Evolutionary conservation across 371 early-diverging fungal species (phyloP).

Genomic region (Syncephalastrum racemosum): DNA sequence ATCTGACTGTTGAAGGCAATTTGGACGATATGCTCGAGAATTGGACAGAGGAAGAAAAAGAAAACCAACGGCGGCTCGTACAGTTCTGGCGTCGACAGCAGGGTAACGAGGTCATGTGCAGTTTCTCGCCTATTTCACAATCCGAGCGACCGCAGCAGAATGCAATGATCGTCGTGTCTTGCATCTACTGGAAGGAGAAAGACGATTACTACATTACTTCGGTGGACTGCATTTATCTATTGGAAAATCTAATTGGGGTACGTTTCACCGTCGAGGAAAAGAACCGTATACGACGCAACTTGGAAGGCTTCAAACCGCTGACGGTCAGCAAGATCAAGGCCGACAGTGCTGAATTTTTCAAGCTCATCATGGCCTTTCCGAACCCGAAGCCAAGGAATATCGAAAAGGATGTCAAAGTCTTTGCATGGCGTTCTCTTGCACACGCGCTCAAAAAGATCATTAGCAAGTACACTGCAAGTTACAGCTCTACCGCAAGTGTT

Average conservation of each 20-base stretch:
- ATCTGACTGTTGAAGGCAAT: constrained; percentile 62
- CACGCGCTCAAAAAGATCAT: constrained; percentile 73
- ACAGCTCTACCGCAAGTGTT: constrained; percentile 50
- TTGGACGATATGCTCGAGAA: constrained; percentile 55
- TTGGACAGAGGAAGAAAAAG: constrained; percentile 61
- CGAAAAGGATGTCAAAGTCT: constrained; percentile 82
- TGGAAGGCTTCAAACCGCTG: constrained; percentile 75
- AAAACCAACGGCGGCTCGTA: constrained; percentile 65
- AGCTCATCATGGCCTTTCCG: constrained; percentile 75
- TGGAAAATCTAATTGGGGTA: constrained; percentile 71
- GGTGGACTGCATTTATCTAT: constrained; percentile 72
- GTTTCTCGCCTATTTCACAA: constrained; percentile 63
- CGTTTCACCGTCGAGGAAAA: constrained; percentile 78
- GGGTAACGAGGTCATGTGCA: constrained; percentile 65
- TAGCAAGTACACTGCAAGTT: constrained; percentile 60
- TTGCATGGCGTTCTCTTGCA: constrained; percentile 68
- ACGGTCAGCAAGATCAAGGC: constrained; percentile 72
- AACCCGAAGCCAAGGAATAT: constrained; percentile 81
- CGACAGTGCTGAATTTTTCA: constrained; percentile 71
- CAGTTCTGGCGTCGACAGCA: constrained; percentile 73
- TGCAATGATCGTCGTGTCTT: constrained; percentile 68
- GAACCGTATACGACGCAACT: constrained; percentile 77
- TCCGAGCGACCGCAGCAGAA: constrained; percentile 25
- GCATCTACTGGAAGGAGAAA: constrained; percentile 75
- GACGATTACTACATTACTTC: constrained; percentile 74